Base-by-base conservation (phyloP, 2,329 filamentous ascomycete genomes). In the Phoma sp. region DNA sequence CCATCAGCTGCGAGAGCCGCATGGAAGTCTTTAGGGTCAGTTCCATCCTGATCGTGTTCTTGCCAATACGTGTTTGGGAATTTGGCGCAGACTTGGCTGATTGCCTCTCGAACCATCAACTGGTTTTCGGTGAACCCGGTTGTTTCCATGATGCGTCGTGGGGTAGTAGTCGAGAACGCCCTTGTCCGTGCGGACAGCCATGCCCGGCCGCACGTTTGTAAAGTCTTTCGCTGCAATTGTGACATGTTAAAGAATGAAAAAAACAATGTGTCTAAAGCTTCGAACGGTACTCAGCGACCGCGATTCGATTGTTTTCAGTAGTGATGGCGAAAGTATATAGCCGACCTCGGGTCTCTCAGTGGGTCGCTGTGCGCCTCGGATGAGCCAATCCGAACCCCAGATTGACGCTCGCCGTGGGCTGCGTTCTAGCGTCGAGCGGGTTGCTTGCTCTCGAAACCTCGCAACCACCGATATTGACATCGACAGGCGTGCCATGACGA, bases 11-110 rank as follows among this genome's bases (percentile, higher is more conserved):
- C 88, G 8, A 95, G 75, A 0, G 88, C 88, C 0, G 87, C 84
- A 71, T 95, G 90, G 36, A 96, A 87, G 32, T 92, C 89, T 45
- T 84, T 82, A 0, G 91, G 91, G 71, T 94, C 89, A 55, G 84
- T 80, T 60, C 87, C 87, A 5, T 81, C 81, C 60, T 90, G 84
- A 69, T 95, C 91, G 60, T 81, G 87, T 48, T 89, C 83, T 63
- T 86, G 87, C 90, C 90, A 94, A 75, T 93, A 94, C 57, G 73
- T 75, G 64, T 91, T 88, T 15, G 89, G 85, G 58, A 91, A 94
- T 9, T 85, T 80, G 1, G 85, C 78, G 72, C 90, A 93, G 24
- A 93, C 80, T 22, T 88, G 85, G 3, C 79, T 76, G 19, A 93
- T 82, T 0, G 89, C 86, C 56, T 92, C 87, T 32, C 89, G 83